These are phyloP conservation scores for Aspergillus brasiliensis DNA, from an alignment of 2,329 filamentous ascomycete genomes.

Conservation along the genomic window DNA sequence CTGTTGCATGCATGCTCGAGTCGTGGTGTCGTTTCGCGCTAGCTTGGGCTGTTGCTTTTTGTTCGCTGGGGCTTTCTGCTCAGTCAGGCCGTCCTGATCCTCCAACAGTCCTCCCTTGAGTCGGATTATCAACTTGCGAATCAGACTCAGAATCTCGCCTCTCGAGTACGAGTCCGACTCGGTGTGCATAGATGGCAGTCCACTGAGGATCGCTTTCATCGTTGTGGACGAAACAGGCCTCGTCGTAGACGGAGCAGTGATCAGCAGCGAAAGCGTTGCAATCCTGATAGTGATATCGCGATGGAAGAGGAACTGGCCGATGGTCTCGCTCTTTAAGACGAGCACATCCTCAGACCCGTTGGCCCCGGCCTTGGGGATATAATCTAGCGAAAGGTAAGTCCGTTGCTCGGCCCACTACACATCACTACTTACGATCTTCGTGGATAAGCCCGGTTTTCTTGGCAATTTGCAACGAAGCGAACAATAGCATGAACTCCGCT, in stretches of 20 bases:
- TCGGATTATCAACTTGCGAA: slow-evolving; percentile 75
- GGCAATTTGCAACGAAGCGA: slow-evolving; percentile 69
- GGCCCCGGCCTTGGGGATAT: slow-evolving; percentile 24
- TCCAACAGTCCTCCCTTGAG: slow-evolving; percentile 65
- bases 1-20: slow-evolving; percentile 66
- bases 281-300: slow-evolving; percentile 68
- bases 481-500: slow-evolving; percentile 60
- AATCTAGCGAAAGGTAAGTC: slow-evolving; percentile 26
- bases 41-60: slow-evolving; percentile 29
- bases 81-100: slow-evolving; percentile 31
- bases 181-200: slow-evolving; percentile 72
- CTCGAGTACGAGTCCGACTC: slow-evolving; percentile 86
- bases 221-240: slow-evolving; percentile 67
- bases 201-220: slow-evolving; percentile 63
- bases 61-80: slow-evolving; percentile 12
- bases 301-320: slow-evolving; percentile 44
- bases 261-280: slow-evolving; percentile 77
- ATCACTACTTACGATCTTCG: slow-evolving; percentile 59
- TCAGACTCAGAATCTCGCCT: slow-evolving; percentile 74
- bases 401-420: background rate
- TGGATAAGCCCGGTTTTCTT: slow-evolving; percentile 71
- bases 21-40: slow-evolving; percentile 55
- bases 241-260: slow-evolving; percentile 73
- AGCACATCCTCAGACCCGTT: slow-evolving; percentile 23
- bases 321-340: slow-evolving; percentile 37